These are phyloP conservation scores for Streptanthus diversifolius DNA, from an alignment of 345 rosid species.

Conservation along the genomic window DNA sequence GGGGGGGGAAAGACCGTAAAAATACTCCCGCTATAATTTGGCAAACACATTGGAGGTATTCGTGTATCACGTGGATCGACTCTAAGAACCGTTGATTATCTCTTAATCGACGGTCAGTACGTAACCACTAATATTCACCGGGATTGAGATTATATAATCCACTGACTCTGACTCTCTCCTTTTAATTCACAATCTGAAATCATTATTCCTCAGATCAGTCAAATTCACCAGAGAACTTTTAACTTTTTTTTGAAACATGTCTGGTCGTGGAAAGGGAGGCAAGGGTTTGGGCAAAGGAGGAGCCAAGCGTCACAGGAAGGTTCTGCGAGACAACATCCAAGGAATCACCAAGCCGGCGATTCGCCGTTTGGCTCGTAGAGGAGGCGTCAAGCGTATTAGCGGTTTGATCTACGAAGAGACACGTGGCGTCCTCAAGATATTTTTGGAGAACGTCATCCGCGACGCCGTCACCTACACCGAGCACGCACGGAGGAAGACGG, in stretches of 20 bases:
- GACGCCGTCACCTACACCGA: conserved; percentile 23
- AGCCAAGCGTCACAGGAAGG: conserved; percentile 26
- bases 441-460: conserved; percentile 22
- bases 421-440: conserved; percentile 27
- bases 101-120: conserved; percentile 6
- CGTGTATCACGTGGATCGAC: conserved; percentile 15
- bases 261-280: conserved; percentile 29
- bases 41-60: not conserved
- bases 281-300: conserved; percentile 23
- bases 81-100: conserved; percentile 12
- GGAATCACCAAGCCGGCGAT: conserved; percentile 16
- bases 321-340: conserved; percentile 23
- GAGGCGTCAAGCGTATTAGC: conserved; percentile 11
- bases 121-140: not conserved
- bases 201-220: no score
- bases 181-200: not conserved
- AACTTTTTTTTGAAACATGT: no score
- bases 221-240: no score
- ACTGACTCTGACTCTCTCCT: not conserved
- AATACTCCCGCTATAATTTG: not conserved
- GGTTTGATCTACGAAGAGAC: conserved; percentile 21
- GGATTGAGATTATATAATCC: not conserved
- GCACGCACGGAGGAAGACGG: conserved; percentile 28
- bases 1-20: not conserved
- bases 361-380: conserved; percentile 7